Percentiles rank a stretch among this genome's conserved stretches.
Evolutionary conservation across 1,284 basidiomycete genomes (phyloP).

Genomic region (Puccinia horiana): DNA sequence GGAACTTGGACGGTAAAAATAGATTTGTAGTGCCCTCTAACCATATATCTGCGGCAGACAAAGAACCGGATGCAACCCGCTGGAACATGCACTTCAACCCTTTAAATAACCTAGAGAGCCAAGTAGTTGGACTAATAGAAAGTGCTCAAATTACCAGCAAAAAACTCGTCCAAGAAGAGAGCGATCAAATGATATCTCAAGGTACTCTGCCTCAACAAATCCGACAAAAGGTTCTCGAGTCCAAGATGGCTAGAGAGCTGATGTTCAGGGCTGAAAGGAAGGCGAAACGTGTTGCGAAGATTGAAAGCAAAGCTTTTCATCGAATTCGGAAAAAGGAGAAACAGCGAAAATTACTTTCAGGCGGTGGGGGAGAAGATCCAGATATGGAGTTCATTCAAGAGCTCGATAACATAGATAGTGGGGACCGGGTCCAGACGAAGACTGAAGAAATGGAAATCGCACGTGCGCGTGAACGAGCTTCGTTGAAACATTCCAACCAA

Average conservation of each 20-base stretch:
- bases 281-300: constrained; percentile 86
- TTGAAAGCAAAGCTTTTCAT: constrained; percentile 92
- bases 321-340: constrained; percentile 72
- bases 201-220: constrained; percentile 20
- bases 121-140: constrained; percentile 74
- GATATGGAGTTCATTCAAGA: constrained; percentile 39
- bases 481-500: constrained; percentile 58
- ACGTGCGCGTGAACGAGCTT: constrained; percentile 57
- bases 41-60: neutral
- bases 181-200: constrained; percentile 67
- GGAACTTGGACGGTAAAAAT: constrained; percentile 65
- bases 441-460: constrained; percentile 45
- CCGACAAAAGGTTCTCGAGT: constrained; percentile 65
- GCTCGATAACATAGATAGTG: constrained; percentile 46
- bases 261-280: constrained; percentile 92
- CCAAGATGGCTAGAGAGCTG: constrained; percentile 81
- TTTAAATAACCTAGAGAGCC: constrained; percentile 74
- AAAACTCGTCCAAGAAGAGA: constrained; percentile 65
- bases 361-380: constrained; percentile 42
- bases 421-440: constrained; percentile 21
- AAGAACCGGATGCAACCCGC: constrained; percentile 15
- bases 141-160: constrained; percentile 69
- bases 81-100: constrained; percentile 62
- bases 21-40: constrained; percentile 34
- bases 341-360: constrained; percentile 26